Evolutionary conservation across 2,329 filamentous ascomycete genomes (phyloP).

Genomic region (Alternaria tenuissima): DNA sequence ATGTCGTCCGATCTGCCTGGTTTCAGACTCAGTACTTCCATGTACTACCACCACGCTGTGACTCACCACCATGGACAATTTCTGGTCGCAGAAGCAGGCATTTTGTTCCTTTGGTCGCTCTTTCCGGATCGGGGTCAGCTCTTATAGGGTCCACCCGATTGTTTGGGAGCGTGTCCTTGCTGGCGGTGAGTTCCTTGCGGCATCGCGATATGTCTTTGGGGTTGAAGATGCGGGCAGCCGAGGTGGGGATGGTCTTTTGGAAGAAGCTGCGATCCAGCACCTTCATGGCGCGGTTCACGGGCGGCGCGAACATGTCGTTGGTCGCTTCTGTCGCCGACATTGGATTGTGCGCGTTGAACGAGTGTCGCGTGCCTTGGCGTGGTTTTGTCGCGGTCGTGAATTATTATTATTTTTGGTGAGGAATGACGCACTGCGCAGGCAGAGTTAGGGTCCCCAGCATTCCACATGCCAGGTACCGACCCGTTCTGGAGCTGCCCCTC

Average conservation of each 20-base stretch:
- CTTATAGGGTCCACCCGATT: constrained; percentile 70
- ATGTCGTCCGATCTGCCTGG: constrained; percentile 72
- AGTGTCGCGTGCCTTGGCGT: not conserved
- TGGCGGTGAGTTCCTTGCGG: constrained; percentile 70
- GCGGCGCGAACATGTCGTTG: constrained; percentile 73
- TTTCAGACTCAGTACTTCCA: constrained; percentile 47
- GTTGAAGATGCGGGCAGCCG: constrained; percentile 80
- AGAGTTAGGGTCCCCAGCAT: constrained; percentile 4
- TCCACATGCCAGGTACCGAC: constrained; percentile 5
- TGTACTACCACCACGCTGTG: constrained; percentile 14
- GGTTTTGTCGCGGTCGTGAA: constrained; percentile 4
- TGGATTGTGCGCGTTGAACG: constrained; percentile 22
- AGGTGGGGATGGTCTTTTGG: constrained; percentile 74
- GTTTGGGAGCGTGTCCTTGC: constrained; percentile 70
- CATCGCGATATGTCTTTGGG: constrained; percentile 76
- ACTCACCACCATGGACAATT: constrained; percentile 50
- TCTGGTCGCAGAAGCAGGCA: constrained; percentile 58
- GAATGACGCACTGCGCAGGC: constrained; percentile 14
- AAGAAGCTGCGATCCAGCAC: constrained; percentile 86
- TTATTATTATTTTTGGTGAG: constrained; percentile 6
- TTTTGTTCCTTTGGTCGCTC: constrained; percentile 58
- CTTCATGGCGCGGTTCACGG: constrained; percentile 79
- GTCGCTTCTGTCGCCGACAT: constrained; percentile 45
- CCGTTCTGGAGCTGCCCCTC: constrained; percentile 2
- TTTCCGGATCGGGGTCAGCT: constrained; percentile 66